Base-by-base conservation (phyloP, 2,329 filamentous ascomycete genomes). In the Clarireedia monteithiana region DNA sequence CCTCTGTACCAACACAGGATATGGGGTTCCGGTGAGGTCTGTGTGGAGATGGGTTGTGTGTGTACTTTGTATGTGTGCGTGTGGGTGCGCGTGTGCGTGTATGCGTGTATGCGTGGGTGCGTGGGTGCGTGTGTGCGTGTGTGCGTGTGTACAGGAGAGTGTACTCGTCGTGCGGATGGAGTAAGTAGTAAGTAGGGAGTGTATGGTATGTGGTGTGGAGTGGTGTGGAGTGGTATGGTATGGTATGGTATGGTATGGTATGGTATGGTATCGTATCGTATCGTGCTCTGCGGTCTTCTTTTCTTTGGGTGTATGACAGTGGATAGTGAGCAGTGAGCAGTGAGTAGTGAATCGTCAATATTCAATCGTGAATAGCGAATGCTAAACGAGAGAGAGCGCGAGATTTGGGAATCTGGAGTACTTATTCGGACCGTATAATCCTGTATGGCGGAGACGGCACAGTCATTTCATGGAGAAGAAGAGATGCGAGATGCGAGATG, bases 391-490 rank as follows among this genome's bases (percentile, higher is more conserved):
- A 12, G 30, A 34, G 30, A 34, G 30, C 7, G 30, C 30, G 30
- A 34, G 30, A 34, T 34, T 34, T 42, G 53, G 9, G 34, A 34
- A 40, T 44, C 53, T 50, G 46, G 46, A 44, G 47, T 50, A 40
- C 24, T 36, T 55, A 50, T 55, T 55, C 53, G 53, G 53, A 50
- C 53, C 53, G 53, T 55, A 55, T 55, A 38, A 34, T 55, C 36
- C 46, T 26, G 17, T 50, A 50, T 55, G 53, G 53, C 53, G 53
- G 53, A 55, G 53, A 50, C 53, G 38, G 53, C 46, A 55, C 30
- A 24, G 30, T 55, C 53, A 50, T 55, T 55, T 55, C 53, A 50
- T 50, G 53, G 47, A 50, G 39, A 55, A 50, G 53, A 42, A 42
- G 39, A 42, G 30, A 34, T 34, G 30, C 30, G 30, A 34, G 30